These are phyloP conservation scores for Metschnikowia gelsemii DNA, from an alignment of 805 yeast genomes.

Conservation along the genomic window DNA sequence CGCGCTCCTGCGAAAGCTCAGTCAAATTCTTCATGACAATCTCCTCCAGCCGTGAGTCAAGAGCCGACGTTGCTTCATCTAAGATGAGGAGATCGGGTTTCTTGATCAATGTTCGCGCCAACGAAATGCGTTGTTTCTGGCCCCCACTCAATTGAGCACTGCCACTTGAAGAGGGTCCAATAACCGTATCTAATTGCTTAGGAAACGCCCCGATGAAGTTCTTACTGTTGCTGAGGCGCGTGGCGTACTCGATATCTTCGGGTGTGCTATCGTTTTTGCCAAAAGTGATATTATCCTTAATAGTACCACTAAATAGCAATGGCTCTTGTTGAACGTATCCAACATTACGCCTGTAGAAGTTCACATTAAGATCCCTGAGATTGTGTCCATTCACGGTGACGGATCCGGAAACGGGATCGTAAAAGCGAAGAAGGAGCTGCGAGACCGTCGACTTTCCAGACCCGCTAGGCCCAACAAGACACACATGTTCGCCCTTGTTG, in stretches of 20 bases:
- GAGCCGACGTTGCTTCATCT: constrained; percentile 94
- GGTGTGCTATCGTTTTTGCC: constrained; percentile 61
- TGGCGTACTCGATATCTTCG: constrained; percentile 59
- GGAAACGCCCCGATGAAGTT: constrained; percentile 75
- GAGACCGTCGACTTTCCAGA: constrained; percentile 92
- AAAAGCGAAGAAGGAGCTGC: constrained; percentile 75
- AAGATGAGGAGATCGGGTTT: constrained; percentile 78
- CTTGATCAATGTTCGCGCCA: constrained; percentile 81
- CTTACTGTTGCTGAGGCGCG: constrained; percentile 69
- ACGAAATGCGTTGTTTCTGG: constrained; percentile 88
- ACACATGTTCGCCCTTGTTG: constrained; percentile 79
- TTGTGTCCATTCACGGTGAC: constrained; percentile 65
- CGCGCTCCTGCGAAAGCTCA: constrained; percentile 44
- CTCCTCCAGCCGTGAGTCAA: constrained; percentile 85
- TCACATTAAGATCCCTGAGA: constrained; percentile 63
- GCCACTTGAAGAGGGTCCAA: constrained; percentile 76
- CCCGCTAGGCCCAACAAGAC: constrained; percentile 97
- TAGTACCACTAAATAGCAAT: constrained; percentile 78
- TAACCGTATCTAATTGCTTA: constrained; percentile 72
- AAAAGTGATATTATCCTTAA: constrained; percentile 79
- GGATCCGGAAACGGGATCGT: constrained; percentile 70
- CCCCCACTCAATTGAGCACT: constrained; percentile 88
- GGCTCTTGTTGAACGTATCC: constrained; percentile 98
- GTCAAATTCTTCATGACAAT: constrained; percentile 73
- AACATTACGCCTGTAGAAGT: constrained; percentile 66